phyloP scores from a whole-genome alignment of 306 rosid species.

The Fragaria vesca region DNA sequence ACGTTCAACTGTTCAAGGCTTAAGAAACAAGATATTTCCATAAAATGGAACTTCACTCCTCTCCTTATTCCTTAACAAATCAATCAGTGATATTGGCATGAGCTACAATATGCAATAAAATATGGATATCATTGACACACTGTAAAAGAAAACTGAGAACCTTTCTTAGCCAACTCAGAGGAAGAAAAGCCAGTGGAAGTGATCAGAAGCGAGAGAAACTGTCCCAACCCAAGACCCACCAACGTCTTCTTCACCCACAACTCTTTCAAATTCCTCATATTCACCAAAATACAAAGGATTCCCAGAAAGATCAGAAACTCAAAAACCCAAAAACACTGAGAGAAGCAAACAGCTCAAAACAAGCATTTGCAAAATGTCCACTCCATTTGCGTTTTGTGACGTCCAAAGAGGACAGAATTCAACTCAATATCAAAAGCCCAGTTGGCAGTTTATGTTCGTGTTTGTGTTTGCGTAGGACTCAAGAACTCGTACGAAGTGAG shows the following conservation, averaged over 20 bases:
- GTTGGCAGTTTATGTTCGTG: neutral
- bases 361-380: slow-evolving; percentile 13
- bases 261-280: slow-evolving; percentile 33
- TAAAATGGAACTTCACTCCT: neutral
- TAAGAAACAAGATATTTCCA: no score
- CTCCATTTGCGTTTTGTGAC: neutral
- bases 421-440: neutral
- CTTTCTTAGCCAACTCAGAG: slow-evolving; percentile 80
- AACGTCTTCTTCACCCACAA: slow-evolving; percentile 65
- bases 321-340: slow-evolving; percentile 1
- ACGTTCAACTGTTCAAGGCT: no score
- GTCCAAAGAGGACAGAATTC: neutral
- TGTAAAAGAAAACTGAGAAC: slow-evolving; percentile 26
- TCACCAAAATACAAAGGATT: neutral
- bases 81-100: neutral
- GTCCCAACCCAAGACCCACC: slow-evolving; percentile 88
- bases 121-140: neutral
- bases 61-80: neutral
- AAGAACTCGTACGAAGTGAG: neutral
- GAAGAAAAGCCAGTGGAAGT: slow-evolving; percentile 90
- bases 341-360: slow-evolving; percentile 1
- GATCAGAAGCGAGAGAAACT: slow-evolving; percentile 79
- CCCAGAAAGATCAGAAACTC: neutral
- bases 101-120: neutral
- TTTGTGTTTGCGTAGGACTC: neutral